Evolutionary conservation across 192 early-diverging fungal genomes (phyloP).

Genomic region (Neocallimastix lanati): DNA sequence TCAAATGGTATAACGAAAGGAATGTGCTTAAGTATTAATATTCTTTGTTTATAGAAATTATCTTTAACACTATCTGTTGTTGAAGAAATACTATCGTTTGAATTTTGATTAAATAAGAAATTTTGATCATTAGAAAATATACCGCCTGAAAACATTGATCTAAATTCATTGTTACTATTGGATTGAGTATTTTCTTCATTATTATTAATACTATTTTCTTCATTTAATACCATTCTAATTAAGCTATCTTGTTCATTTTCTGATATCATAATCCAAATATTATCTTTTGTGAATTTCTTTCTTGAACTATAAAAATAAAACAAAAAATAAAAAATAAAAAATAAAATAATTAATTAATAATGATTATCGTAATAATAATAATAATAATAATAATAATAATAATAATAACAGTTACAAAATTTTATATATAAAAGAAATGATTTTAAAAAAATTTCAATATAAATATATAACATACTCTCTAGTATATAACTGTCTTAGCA

Average conservation of each 20-base stretch:
- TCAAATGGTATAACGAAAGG: conserved; percentile 90
- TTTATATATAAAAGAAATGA: too few relatives aligned
- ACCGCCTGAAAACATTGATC: neutral
- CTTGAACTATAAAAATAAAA: too few relatives aligned
- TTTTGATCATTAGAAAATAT: neutral
- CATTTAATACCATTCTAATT: neutral
- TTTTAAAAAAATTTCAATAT: too few relatives aligned
- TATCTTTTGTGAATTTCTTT: neutral
- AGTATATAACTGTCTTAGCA: neutral
- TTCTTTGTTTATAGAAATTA: conserved; percentile 26
- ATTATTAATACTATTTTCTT: neutral
- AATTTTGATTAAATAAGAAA: neutral
- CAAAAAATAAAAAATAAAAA: too few relatives aligned
- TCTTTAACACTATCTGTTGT: conserved; percentile 10
- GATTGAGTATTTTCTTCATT: neutral
- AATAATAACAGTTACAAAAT: too few relatives aligned
- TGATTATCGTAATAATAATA: too few relatives aligned
- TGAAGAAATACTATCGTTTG: neutral
- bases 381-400: too few relatives aligned
- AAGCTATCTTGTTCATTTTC: neutral
- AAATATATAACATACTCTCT: too few relatives aligned
- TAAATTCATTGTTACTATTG: neutral
- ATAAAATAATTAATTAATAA: too few relatives aligned
- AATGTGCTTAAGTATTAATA: conserved; percentile 49
- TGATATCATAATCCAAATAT: neutral